Evolutionary conservation across 805 yeast genomes (phyloP).

Genomic region (Sungouiozyma ichnusensis): DNA sequence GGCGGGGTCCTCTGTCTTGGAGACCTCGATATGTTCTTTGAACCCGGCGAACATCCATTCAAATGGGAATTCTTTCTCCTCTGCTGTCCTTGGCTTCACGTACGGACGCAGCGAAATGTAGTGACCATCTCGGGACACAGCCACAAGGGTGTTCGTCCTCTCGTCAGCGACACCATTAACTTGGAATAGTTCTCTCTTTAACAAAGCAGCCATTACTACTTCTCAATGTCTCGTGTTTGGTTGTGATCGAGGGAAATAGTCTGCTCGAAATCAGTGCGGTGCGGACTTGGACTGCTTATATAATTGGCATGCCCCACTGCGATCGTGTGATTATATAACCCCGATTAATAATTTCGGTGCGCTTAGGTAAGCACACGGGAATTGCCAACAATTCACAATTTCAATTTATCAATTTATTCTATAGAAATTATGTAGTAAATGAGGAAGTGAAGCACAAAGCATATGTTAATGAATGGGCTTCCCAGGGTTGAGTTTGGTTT

Average conservation of each 20-base stretch:
- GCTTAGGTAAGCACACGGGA: no score
- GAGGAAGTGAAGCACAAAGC: no score
- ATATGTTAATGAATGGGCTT: neutral
- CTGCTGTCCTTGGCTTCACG: constrained; percentile 17
- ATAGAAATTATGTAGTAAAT: no score
- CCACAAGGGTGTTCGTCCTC: constrained; percentile 24
- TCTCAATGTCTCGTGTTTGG: neutral
- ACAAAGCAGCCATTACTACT: constrained; percentile 21
- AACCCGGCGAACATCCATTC: constrained; percentile 52
- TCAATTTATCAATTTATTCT: no score
- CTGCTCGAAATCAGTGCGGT: no score
- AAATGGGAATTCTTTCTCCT: constrained; percentile 34
- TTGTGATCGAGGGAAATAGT: no score
- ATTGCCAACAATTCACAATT: no score
- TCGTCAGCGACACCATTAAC: constrained; percentile 21
- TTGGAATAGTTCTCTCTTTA: constrained; percentile 24
- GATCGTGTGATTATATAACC: no score
- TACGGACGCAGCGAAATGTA: constrained; percentile 31
- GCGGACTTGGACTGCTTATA: no score
- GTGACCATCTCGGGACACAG: constrained; percentile 27
- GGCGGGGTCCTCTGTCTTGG: constrained; percentile 19
- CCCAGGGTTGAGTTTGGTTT: neutral
- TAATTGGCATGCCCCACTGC: no score
- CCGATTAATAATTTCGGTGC: no score
- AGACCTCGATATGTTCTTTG: constrained; percentile 31